Base-by-base conservation (phyloP, 345 rosid species). In the Syzygium grande region DNA sequence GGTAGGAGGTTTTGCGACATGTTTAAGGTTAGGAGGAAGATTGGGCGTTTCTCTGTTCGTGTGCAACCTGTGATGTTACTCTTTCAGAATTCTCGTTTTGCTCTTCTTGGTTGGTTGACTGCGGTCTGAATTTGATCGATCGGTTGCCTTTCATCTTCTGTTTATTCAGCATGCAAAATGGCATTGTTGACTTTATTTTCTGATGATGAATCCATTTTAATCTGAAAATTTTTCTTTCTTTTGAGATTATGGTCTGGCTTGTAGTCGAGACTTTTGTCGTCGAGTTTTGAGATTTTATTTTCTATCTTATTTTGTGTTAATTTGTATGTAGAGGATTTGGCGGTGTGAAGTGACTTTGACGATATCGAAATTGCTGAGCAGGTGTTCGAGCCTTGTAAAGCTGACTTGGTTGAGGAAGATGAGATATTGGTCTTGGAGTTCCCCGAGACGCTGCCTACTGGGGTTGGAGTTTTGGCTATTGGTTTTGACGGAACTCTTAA, bases 391-490 rank as follows among this genome's bases (percentile, higher is more conserved):
- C 95, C 98, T 16, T 90, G 88, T 5, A 95, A 90, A 89, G 90
- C 93, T 85, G 91, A 92, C 6, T 79, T 93, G 84, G 87, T 94
- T 53, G 95, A 94, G 87, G 94, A 88, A 12, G 99, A 98, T 89
- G 96, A 95, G 93, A 92, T 96, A 87, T 63, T 98, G 90, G 95
- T 98, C 80, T 85, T 98, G 90, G 98, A 96, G 87, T 98, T 98
- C 88, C 77, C 88, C 49, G 95, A 92, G 88, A 85, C 38, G n/a
- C 95, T 98, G 87, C 96, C 97, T 1, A 85, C 88, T 55, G 98
- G 96, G n/a, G n/a, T 88, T 5, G 99, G 99, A 58, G 92, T 93
- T 89, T 89, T 98, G 88, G 87, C 91, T 51, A 90, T 96, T 21
- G 92, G 85, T 1, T 98, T 94, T 88, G 93, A 90, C 49, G 99